Evolutionary conservation across 1,284 basidiomycete genomes (phyloP), one percentile per base, ranked within the genome.

Genomic region (Rhodotorula sp.): DNA sequence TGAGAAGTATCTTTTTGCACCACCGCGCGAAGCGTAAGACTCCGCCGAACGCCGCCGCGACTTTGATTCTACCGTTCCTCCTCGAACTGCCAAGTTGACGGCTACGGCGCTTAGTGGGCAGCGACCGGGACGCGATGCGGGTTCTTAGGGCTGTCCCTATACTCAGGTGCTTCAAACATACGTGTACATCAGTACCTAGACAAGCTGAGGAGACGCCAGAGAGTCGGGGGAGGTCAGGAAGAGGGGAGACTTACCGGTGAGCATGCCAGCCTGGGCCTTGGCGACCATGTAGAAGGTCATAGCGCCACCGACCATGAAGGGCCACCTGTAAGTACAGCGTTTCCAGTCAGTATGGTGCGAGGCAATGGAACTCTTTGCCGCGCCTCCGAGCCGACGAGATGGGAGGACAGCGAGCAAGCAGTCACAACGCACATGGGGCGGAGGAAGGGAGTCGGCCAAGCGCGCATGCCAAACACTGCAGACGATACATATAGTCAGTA

Each of bases 251-350:
- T 49, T 45, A 75, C 75, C 59, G 26, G 69, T 50, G 50, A 78
- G 67, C 76, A 77, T 77, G 38, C 64, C 72, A 38, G 58, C 68
- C 69, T 78, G 77, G n/a, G 70, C 70, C 21, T n/a, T 38, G 52
- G 71, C 69, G 52, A 78, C 76, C n/a, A 68, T 65, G 77, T 77
- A 77, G 72, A 78, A 77, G 64, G 76, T 77, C 68, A 78, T 57
- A 65, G 63, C 69, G 55, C 76, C 77, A 28, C 76, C 77, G 63
- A 69, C 72, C 43, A 78, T 67, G 77, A 78, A 78, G 18, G 78
- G 78, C 74, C 75, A 76, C 69, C 74, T 73, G 63, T 26, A 16
- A 15, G 16, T n/a, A 55, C 14, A 3, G 5, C 1, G 26, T 14
- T 14, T 19, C 12, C 28, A 15, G 31, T 6, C 31, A 52, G n/a